Evolutionary conservation across 208 protist genomes (phyloP).

Genomic region (Leishmania tropica): DNA sequence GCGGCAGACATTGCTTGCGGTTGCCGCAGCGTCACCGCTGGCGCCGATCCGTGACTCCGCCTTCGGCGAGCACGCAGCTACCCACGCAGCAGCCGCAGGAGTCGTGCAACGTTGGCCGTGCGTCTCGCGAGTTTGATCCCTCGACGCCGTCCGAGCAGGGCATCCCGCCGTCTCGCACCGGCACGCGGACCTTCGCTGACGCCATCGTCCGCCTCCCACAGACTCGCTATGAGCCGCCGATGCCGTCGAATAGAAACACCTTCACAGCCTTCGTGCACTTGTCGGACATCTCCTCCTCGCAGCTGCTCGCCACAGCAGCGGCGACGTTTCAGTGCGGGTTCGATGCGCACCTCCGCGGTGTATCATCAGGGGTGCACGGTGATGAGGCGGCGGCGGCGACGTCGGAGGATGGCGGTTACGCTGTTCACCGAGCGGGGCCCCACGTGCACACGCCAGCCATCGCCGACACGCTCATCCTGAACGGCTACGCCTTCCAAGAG

Average conservation of each 20-base stretch:
- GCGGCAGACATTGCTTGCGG: not conserved
- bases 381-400: not conserved
- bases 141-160: conserved; percentile 3
- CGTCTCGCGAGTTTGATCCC: not conserved
- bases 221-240: conserved; percentile 28
- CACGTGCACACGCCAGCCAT: conserved; percentile 8
- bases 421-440: too few relatives aligned
- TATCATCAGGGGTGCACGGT: not conserved
- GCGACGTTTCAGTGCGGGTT: conserved; percentile 3
- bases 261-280: conserved; percentile 27
- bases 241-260: conserved; percentile 29
- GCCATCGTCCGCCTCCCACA: not conserved
- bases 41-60: not conserved
- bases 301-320: conserved; percentile 14
- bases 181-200: not conserved
- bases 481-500: not conserved
- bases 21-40: not conserved
- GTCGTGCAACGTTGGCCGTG: too few relatives aligned
- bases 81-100: not conserved
- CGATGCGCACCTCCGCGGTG: not conserved
- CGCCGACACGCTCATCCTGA: conserved; percentile 10
- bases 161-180: conserved; percentile 1
- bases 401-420: not conserved
- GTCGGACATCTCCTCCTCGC: conserved; percentile 21
- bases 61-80: not conserved